Evolutionary conservation across 495 filamentous ascomycete genomes (phyloP).

Genomic region (Xylaria intraflava): DNA sequence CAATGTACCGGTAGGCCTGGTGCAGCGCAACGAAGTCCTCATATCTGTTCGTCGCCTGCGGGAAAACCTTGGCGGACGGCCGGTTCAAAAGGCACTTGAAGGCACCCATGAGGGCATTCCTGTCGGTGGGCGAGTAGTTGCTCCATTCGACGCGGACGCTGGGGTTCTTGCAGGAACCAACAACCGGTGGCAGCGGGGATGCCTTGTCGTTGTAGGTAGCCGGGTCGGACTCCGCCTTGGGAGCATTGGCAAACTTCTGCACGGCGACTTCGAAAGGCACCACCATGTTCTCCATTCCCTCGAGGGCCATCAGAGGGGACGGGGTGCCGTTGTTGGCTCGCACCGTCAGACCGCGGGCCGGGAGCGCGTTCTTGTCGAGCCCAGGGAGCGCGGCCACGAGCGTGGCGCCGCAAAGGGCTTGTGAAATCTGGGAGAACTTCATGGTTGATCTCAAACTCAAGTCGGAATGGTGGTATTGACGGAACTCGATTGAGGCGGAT

Average conservation of each 20-base stretch:
- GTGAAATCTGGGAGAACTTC: slow-evolving; percentile 10
- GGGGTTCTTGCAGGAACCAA: slow-evolving; percentile 9
- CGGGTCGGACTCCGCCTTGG: slow-evolving; percentile 8
- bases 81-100: slow-evolving; percentile 18
- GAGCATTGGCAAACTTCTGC: slow-evolving; percentile 3
- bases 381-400: slow-evolving; percentile 8
- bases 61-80: slow-evolving; percentile 16
- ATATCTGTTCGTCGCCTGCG: slow-evolving; percentile 8
- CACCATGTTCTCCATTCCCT: not conserved
- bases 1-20: slow-evolving; percentile 6
- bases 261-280: slow-evolving; percentile 5
- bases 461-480: not conserved
- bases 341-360: not conserved
- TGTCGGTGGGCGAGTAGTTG: slow-evolving; percentile 10
- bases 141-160: slow-evolving; percentile 20
- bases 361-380: not conserved
- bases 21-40: slow-evolving; percentile 12
- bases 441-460: not conserved
- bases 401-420: slow-evolving; percentile 11
- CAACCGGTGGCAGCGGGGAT: not conserved
- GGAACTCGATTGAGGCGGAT: not conserved
- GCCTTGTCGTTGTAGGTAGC: slow-evolving; percentile 5
- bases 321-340: not conserved
- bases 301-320: slow-evolving; percentile 7
- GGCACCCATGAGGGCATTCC: slow-evolving; percentile 17